Percentiles rank a stretch among this genome's conserved stretches.
These are phyloP conservation scores for Suillus decipiens DNA, from an alignment of 768 basidiomycete genomes.

Conservation along the genomic window DNA sequence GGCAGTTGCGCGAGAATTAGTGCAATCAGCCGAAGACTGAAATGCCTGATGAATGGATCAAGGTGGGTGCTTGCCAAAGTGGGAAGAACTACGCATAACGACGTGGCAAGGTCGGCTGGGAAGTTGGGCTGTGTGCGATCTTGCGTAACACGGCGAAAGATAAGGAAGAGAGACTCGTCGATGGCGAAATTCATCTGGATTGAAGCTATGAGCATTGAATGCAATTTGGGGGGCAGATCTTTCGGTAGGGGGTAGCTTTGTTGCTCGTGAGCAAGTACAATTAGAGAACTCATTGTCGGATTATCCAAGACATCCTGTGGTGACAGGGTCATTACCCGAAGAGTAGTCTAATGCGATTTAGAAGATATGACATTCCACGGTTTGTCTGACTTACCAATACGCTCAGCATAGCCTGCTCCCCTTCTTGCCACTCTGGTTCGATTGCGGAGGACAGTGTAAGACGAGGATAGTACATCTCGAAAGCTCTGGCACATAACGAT, in stretches of 20 bases:
- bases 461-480: constrained; percentile 48
- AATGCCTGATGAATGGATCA: constrained; percentile 56
- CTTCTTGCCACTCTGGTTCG: constrained; percentile 40
- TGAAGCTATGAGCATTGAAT: constrained; percentile 47
- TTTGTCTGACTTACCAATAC: constrained; percentile 41
- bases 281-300: constrained; percentile 30
- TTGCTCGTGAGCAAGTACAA: constrained; percentile 27
- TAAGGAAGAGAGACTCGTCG: constrained; percentile 62
- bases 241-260: constrained; percentile 13
- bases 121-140: constrained; percentile 2
- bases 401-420: constrained; percentile 36
- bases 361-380: neutral
- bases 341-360: constrained; percentile 29
- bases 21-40: constrained; percentile 61
- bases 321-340: constrained; percentile 32
- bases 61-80: constrained; percentile 63
- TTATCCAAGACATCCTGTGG: constrained; percentile 13
- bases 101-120: constrained; percentile 46
- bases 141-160: constrained; percentile 37
- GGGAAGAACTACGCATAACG: constrained; percentile 53
- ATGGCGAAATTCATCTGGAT: constrained; percentile 55
- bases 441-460: constrained; percentile 38
- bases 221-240: constrained; percentile 26
- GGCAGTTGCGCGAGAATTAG: constrained; percentile 51
- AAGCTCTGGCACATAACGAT: constrained; percentile 47